Conservation (phyloP, 805 yeast species). For the Torulaspora indica region DNA sequence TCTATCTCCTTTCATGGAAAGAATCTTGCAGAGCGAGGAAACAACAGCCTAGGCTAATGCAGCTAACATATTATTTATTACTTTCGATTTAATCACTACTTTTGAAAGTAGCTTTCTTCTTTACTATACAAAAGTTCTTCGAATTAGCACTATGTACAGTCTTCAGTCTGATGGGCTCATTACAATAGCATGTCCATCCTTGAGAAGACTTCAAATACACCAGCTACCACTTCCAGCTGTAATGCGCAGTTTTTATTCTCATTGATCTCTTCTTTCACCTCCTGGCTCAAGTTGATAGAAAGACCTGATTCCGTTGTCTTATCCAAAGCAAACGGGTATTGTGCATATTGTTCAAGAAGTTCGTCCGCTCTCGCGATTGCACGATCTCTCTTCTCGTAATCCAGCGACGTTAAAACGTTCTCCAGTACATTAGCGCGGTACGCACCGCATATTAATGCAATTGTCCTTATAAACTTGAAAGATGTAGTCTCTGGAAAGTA, state of each 20-base stretch:
- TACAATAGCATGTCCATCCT: constrained; percentile 86
- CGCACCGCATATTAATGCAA: constrained; percentile 80
- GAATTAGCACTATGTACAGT: constrained; percentile 3
- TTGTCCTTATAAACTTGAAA: constrained; percentile 67
- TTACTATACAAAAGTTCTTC: constrained; percentile 6
- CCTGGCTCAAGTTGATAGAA: constrained; percentile 59
- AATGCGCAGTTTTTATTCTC: constrained; percentile 46
- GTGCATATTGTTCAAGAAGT: constrained; percentile 71
- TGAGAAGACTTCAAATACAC: constrained; percentile 83
- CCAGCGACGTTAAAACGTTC: constrained; percentile 69
- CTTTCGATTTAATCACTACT: background rate
- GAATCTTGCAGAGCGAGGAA: constrained; percentile 1
- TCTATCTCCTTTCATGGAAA: constrained; percentile 13
- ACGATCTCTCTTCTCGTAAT: constrained; percentile 84
- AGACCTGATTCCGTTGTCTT: constrained; percentile 59
- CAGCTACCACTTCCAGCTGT: constrained; percentile 85
- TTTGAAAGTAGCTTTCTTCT: background rate
- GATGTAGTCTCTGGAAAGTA: constrained; percentile 67
- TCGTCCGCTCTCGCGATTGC: constrained; percentile 96
- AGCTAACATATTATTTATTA: background rate
- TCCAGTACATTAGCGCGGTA: constrained; percentile 96
- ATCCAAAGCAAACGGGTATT: constrained; percentile 68
- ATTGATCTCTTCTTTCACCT: constrained; percentile 43
- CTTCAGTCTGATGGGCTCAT: constrained; percentile 9
- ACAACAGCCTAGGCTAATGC: background rate